Conservation (phyloP, 1,284 basidiomycete genomes). For the Pascua guehoae region DNA sequence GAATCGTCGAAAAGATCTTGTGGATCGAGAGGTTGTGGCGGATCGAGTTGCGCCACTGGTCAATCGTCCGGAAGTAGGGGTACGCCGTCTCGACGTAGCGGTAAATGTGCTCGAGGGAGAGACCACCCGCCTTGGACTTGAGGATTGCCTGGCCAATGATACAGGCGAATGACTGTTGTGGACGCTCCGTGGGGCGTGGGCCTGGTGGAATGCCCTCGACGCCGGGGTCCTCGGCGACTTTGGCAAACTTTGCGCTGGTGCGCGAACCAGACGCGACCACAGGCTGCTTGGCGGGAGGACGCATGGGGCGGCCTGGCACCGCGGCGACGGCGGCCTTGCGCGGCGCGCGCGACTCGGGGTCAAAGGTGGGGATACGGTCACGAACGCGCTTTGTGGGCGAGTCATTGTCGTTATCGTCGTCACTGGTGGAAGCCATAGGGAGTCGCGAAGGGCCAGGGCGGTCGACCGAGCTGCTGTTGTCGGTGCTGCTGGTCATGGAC, state of each 20-base stretch:
- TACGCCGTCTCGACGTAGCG: slow-evolving; percentile 91
- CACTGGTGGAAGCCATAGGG: slow-evolving; percentile 22
- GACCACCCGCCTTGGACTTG: slow-evolving; percentile 73
- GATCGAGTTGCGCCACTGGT: slow-evolving; percentile 87
- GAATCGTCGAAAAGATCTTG: slow-evolving; percentile 67
- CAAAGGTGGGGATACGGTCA: slow-evolving; percentile 9
- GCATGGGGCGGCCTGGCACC: slow-evolving; percentile 10
- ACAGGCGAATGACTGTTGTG: slow-evolving; percentile 84
- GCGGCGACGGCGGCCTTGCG: background rate
- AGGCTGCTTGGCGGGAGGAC: slow-evolving; percentile 11
- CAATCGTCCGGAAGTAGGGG: slow-evolving; percentile 86
- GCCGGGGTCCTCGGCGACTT: slow-evolving; percentile 45
- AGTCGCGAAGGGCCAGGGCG: slow-evolving; percentile 6
- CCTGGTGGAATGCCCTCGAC: slow-evolving; percentile 64
- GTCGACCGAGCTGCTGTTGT: slow-evolving; percentile 14
- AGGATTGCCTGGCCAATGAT: slow-evolving; percentile 92
- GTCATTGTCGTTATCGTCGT: slow-evolving; percentile 38
- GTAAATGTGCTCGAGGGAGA: slow-evolving; percentile 93
- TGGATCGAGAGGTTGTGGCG: slow-evolving; percentile 86
- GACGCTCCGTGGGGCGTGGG: slow-evolving; percentile 73
- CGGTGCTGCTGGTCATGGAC: slow-evolving; percentile 7
- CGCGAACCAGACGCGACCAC: slow-evolving; percentile 9
- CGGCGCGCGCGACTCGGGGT: background rate
- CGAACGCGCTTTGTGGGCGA: slow-evolving; percentile 34
- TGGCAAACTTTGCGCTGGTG: slow-evolving; percentile 39